Evolutionary conservation across 208 protist species (phyloP), one percentile per base, ranked within the genome.

Genomic region (Naegleria fowleri): DNA sequence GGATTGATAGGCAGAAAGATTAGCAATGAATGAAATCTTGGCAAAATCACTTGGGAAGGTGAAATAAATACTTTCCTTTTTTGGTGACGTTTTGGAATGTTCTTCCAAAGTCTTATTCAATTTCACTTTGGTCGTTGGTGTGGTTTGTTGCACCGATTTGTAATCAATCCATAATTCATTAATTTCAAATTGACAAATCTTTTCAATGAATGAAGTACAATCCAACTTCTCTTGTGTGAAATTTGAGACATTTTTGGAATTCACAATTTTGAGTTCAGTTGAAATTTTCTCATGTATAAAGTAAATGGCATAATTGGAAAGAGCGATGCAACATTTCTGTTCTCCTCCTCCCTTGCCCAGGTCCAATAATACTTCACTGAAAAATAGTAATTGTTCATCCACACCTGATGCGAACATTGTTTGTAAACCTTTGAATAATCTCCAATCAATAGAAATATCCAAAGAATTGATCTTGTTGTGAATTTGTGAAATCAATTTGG

Each of bases 311-410:
- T 79, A 79, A 79, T 79, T 79, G 6, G 67, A 36, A 0, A 79
- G n/a, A 9, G 67, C 67, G 0, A 79, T 15, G 9, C 29, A 36
- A 79, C 67, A 79, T 36, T 36, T 11, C n/a, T 79, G 0, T 79
- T 29, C 16, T 22, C 25, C 19, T 2, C n/a, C 36, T 36, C 6
- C 19, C 2, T 79, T n/a, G n/a, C 6, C 25, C 6, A 36, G 29
- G 3, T 15, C 22, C 7, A 79, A 79, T 0, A 36, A n/a, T 11
- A 79, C 67, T 36, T 29, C 16, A 79, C 67, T 36, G 29, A 36
- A 79, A 33, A 79, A 79, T 33, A 79, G 36, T 79, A 79, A 79
- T 79, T 79, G 67, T 79, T 79, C 67, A 79, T 79, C 67, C 9
- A 79, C 67, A 36, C 29, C 67, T 1, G 16, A 29, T 11, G 16